A percentile compares a stretch with the other conserved stretches of the same genome.
These are phyloP conservation scores for Suillus lakei DNA, from an alignment of 768 basidiomycete genomes.

Conservation along the genomic window DNA sequence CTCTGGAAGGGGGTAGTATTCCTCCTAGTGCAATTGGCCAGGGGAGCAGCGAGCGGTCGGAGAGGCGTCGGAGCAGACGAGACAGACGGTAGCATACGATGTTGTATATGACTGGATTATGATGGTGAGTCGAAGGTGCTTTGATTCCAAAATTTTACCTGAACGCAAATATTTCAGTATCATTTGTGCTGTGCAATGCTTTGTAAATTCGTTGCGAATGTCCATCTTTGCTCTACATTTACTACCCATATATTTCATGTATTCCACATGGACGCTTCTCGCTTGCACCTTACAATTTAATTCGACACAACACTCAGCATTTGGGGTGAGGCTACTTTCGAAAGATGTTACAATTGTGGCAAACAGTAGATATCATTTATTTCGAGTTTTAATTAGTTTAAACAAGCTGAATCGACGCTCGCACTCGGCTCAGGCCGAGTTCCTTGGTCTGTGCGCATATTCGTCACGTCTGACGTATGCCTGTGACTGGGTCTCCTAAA, in stretches of 20 bases:
- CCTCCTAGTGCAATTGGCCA: conserved; percentile 64
- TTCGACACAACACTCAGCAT: conserved; percentile 13
- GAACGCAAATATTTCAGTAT: conserved; percentile 20
- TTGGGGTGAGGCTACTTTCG: conserved; percentile 7
- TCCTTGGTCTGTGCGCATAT: too few relatives aligned
- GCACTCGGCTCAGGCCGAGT: too few relatives aligned
- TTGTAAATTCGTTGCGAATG: conserved; percentile 26
- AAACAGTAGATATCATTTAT: conserved; percentile 3
- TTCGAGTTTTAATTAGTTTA: too few relatives aligned
- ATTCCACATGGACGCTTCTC: conserved; percentile 25
- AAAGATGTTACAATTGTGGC: conserved; percentile 1
- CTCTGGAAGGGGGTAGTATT: conserved; percentile 74
- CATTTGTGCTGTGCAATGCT: conserved; percentile 9
- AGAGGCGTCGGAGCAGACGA: conserved; percentile 64
- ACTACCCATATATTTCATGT: conserved; percentile 23
- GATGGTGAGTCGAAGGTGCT: conserved; percentile 19
- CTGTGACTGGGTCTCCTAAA: too few relatives aligned
- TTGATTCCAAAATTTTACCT: conserved; percentile 3
- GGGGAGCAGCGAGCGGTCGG: conserved; percentile 49
- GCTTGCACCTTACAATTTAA: conserved; percentile 25
- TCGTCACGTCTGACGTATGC: too few relatives aligned
- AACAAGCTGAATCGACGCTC: too few relatives aligned
- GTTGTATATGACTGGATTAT: conserved; percentile 10
- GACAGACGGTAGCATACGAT: conserved; percentile 36
- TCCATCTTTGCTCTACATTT: conserved; percentile 30